Evolutionary conservation across 2,329 filamentous ascomycete species (phyloP).

Genomic region (Drechslera avenae): DNA sequence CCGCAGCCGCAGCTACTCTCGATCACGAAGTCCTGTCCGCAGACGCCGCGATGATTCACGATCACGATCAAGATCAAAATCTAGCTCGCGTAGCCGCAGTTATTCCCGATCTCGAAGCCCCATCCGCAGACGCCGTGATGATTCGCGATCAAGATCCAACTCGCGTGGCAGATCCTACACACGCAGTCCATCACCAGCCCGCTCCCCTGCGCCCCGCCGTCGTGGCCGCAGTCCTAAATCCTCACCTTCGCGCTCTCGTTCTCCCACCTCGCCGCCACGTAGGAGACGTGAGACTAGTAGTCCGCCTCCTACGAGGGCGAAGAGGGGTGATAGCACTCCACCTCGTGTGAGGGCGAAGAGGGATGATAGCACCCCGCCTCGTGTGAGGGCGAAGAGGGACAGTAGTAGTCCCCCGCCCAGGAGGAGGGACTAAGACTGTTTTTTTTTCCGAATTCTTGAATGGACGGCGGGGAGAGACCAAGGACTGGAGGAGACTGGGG

Average conservation of each 20-base stretch:
- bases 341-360: not conserved
- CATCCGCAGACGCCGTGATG: slow-evolving; percentile 27
- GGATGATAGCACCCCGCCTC: slow-evolving; percentile 1
- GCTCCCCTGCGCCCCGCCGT: slow-evolving; percentile 30
- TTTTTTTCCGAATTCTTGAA: too few species aligned
- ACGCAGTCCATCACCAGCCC: not conserved
- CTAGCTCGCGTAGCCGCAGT: slow-evolving; percentile 27
- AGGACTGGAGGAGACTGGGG: not conserved
- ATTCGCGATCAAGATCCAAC: slow-evolving; percentile 30
- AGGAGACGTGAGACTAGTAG: not conserved
- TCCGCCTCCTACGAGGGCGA: not conserved
- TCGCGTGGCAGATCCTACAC: too few species aligned
- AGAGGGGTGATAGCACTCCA: not conserved
- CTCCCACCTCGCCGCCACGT: not conserved
- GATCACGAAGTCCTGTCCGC: slow-evolving; percentile 34
- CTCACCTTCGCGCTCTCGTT: slow-evolving; percentile 24
- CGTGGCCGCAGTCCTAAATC: slow-evolving; percentile 30
- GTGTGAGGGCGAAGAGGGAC: slow-evolving; percentile 5
- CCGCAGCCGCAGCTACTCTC: slow-evolving; percentile 35
- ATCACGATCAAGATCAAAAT: slow-evolving; percentile 40
- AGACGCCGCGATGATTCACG: slow-evolving; percentile 26
- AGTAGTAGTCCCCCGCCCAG: slow-evolving; percentile 6
- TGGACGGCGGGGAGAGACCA: too few species aligned
- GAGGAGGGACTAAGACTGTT: slow-evolving; percentile 1
- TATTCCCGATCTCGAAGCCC: slow-evolving; percentile 39